Evolutionary conservation across 768 basidiomycete species (phyloP), one percentile per base, ranked within the genome.

Genomic region (Pleurotus giganteus): DNA sequence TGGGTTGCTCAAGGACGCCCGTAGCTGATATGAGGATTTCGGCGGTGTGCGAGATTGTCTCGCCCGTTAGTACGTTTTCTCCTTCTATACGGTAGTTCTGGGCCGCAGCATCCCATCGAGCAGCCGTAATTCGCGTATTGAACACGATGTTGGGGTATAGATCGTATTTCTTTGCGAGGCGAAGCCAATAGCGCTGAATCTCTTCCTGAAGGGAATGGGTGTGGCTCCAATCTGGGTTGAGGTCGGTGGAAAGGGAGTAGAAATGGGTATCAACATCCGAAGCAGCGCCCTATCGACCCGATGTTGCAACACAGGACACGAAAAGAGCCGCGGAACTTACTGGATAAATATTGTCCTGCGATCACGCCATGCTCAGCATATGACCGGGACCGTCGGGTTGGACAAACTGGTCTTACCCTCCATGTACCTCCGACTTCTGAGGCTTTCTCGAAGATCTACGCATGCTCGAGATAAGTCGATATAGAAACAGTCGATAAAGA

Each of bases 11-110:
- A 3, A 85, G 69, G 23, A 77, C 45, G 4, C 82, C 79, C 26
- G 75, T 56, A 1, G 81, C 83, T 0, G 80, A 80, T 26, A 85
- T 70, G 11, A 85, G 54, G 21, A 85, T 69, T 50, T 81, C 69
- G 15, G 79, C 78, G 0, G 59, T 70, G 15, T 66, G 69, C 0
- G 52, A 61, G 2, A 60, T 59, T 11, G 57, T 55, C 43, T 65
- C 62, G 5, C 73, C 71, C 0, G 74, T 74, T 2, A 39, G 9
- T 5, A 70, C 58, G 47, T 74, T 66, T 54, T 75, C 62, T 13
- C 71, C 59, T 2, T 60, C 60, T 46, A 83, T 56, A 4, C 70
- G 51, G 54, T 82, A 83, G 2, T 60, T 45, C 24, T 74, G 70
- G 12, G 60, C 52, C 9, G 28, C 41, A 5, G 58, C 53, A 54